Evolutionary conservation across 306 rosid species (phyloP), one percentile per base, ranked within the genome.

Genomic region (Pyrus betulifolia): DNA sequence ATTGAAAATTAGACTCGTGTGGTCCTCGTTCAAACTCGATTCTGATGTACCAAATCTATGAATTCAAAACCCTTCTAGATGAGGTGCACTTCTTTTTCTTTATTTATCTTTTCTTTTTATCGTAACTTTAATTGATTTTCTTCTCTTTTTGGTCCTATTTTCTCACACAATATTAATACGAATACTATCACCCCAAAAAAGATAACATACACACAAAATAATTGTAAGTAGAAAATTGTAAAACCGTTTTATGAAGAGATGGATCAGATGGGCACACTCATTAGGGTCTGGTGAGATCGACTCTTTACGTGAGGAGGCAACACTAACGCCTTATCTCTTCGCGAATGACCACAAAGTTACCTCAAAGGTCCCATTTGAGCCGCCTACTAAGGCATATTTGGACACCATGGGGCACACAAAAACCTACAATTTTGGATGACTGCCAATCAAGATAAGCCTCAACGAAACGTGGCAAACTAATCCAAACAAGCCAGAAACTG

Each of bases 61-160:
- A 73, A 15, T 23, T 73, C 25, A 23, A 73, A 73, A 19, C 5
- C n/a, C 76, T 73, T 73, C 76, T 25, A 59, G 40, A 73, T 59
- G 67, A 73, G 35, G 9, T 54, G 63, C 46, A 70, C 21, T 19
- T 49, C 0, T 51, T 51, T 38, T 15, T 44, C 11, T 72, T 35
- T 27, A 3, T 11, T 72, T 23, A n/a, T 62, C 19, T 25, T 23
- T 60, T 25, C n/a, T 55, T 1, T n/a, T 11, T 25, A n/a, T 5
- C 30, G 27, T 60, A 8, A 5, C 13, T 57, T n/a, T 9, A 8
- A n/a, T 42, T 10, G 9, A 9, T 49, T 49, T 49, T 15, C 8
- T 49, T 49, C 4, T 15, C 21, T 15, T 49, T 49, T 49, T 2
- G 21, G 6, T 49, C 3, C 8, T 15, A 49, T 49, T 49, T 49